phyloP scores from a whole-genome alignment of 139 green algal species.

The Marvania coccoides region DNA sequence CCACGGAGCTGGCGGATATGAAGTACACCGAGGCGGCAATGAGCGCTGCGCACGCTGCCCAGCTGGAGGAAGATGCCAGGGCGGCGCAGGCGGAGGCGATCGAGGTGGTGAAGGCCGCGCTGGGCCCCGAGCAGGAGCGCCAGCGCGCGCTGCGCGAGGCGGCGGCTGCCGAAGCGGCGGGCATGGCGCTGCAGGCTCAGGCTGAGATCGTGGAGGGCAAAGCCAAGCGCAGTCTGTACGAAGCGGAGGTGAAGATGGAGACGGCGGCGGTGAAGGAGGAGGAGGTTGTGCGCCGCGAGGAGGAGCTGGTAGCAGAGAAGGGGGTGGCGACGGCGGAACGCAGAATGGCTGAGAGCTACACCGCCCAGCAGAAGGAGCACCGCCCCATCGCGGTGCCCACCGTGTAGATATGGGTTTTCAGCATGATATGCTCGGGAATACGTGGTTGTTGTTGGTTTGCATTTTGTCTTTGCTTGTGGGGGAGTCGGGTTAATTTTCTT shows the following conservation, averaged over 20 bases:
- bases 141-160: conserved; percentile 22
- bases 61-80: background rate
- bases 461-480: background rate
- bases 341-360: background rate
- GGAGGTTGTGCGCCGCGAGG: background rate
- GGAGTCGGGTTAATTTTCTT: background rate
- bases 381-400: background rate
- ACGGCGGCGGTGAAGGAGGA: background rate
- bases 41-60: background rate
- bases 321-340: background rate
- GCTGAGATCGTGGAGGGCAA: conserved; percentile 1
- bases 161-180: conserved; percentile 2
- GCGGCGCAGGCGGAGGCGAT: background rate
- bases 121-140: background rate
- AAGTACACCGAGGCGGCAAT: conserved; percentile 22
- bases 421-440: background rate
- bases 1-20: conserved; percentile 4
- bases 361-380: background rate
- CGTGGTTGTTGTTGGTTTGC: background rate
- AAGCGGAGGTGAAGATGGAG: conserved; percentile 1
- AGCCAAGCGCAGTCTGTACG: conserved; percentile 7
- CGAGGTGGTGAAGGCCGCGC: conserved; percentile 6
- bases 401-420: background rate
- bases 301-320: background rate
- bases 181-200: conserved; percentile 6